Evolutionary conservation across 2,329 filamentous ascomycete genomes (phyloP), one percentile per base, ranked within the genome.

Genomic region (Diaporthe nobilis): DNA sequence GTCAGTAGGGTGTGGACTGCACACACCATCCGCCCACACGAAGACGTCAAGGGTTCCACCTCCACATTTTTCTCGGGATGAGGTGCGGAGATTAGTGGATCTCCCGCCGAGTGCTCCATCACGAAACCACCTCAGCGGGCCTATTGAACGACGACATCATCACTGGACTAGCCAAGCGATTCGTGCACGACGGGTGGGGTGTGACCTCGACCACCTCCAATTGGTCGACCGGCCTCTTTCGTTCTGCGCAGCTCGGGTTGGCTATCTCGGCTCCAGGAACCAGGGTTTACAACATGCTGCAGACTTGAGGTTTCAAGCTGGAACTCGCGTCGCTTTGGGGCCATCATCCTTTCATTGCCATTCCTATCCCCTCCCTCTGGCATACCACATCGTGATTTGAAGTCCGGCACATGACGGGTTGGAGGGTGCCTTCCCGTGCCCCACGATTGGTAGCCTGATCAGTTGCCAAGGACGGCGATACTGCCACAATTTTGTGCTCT

Each of bases 291-390:
- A 58, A 70, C 47, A 61, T 61, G 58, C 63, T 65, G 71, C 71
- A 55, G 47, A 55, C 71, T 71, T 42, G 44, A 39, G 44, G 74
- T 73, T 76, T 72, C 71, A 76, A 57, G 74, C 60, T 74, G 63
- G 57, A 70, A 61, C 75, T 51, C 72, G 74, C 53, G 44, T 61
- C 58, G 58, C 57, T 42, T 63, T 71, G 63, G 63, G 37, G 31
- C 34, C 8, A 42, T 37, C n/a, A 47, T 58, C 55, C 58, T 60
- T 39, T 70, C 22, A 25, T 55, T 74, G 72, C 53, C 49, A 55
- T 72, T 42, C 42, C 71, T 31, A 31, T 39, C 58, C 8, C 42
- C 22, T 42, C n/a, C 44, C 22, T 37, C 55, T 63, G 42, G 15
- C 58, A 63, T 72, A 42, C 71, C 58, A 63, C 71, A 47, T 39